Percentiles rank a stretch among this genome's conserved stretches.
phyloP scores from a whole-genome alignment of 2,329 filamentous ascomycete species.

The Macrophomina pseudophaseolina region DNA sequence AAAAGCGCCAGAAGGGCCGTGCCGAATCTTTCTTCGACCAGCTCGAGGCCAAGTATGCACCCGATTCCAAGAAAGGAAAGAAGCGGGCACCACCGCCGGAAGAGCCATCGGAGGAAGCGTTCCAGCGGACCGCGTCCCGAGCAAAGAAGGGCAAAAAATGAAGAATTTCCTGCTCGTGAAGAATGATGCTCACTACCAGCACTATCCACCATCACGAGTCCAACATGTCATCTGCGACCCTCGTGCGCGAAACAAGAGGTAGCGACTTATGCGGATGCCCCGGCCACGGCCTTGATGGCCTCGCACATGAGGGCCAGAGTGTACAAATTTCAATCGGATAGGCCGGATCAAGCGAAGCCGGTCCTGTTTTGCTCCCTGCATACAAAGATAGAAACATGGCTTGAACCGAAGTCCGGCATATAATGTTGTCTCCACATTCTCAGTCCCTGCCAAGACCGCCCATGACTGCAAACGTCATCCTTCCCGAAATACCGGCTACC shows the following conservation, averaged over 20 bases:
- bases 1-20: conserved; percentile 42
- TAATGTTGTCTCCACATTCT: neutral
- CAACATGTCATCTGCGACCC: neutral
- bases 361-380: neutral
- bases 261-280: neutral
- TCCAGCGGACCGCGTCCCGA: conserved; percentile 44
- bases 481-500: neutral
- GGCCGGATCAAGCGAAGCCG: neutral
- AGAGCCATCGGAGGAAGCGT: conserved; percentile 68
- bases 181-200: conserved; percentile 2
- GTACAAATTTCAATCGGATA: neutral
- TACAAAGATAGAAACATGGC: neutral
- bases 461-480: conserved; percentile 13
- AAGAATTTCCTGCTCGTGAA: neutral
- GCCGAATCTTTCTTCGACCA: conserved; percentile 43
- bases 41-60: conserved; percentile 43
- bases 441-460: conserved; percentile 6
- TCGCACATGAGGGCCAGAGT: conserved; percentile 3
- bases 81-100: conserved; percentile 51
- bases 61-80: conserved; percentile 51
- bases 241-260: conserved; percentile 13
- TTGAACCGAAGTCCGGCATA: neutral
- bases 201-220: neutral
- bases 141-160: conserved; percentile 34
- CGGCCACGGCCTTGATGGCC: neutral